Evolutionary conservation across 2,329 filamentous ascomycete species (phyloP).

Genomic region (Curvularia hawaiiensis): DNA sequence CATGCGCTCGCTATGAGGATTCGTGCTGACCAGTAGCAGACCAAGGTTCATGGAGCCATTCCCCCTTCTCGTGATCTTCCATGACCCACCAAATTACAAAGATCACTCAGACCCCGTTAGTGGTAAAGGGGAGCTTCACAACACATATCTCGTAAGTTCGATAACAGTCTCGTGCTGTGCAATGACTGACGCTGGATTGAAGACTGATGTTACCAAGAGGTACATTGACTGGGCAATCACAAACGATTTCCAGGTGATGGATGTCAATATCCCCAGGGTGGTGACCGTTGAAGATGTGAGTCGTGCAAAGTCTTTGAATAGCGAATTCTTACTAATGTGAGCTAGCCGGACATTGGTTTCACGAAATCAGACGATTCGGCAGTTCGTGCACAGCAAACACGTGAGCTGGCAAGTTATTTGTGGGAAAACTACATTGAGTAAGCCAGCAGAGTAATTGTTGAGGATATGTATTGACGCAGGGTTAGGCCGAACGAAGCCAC

Average conservation of each 20-base stretch:
- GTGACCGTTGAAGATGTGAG: constrained; percentile 67
- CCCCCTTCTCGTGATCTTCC: constrained; percentile 82
- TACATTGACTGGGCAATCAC: constrained; percentile 84
- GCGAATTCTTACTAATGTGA: constrained; percentile 7
- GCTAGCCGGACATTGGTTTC: constrained; percentile 35
- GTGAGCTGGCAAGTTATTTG: constrained; percentile 80
- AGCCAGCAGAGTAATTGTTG: constrained; percentile 19
- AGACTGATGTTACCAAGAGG: constrained; percentile 80
- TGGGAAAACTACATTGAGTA: constrained; percentile 97
- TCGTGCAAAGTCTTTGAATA: background rate
- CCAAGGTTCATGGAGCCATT: constrained; percentile 68
- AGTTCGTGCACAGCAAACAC: constrained; percentile 53
- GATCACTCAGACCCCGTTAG: constrained; percentile 57
- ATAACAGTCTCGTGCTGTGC: constrained; percentile 36
- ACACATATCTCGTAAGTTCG: constrained; percentile 81
- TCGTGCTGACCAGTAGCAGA: constrained; percentile 43
- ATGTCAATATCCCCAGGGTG: constrained; percentile 86
- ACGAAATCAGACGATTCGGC: constrained; percentile 56
- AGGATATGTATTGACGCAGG: constrained; percentile 13
- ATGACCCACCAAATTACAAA: constrained; percentile 70
- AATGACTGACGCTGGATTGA: constrained; percentile 50
- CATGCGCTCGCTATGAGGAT: background rate
- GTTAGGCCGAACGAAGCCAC: constrained; percentile 63
- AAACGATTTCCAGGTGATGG: constrained; percentile 83
- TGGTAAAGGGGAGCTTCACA: constrained; percentile 78